Percentiles rank a stretch among this genome's conserved stretches.
phyloP scores from a whole-genome alignment of 2,329 filamentous ascomycete genomes.

The Diplodia scrobiculata region DNA sequence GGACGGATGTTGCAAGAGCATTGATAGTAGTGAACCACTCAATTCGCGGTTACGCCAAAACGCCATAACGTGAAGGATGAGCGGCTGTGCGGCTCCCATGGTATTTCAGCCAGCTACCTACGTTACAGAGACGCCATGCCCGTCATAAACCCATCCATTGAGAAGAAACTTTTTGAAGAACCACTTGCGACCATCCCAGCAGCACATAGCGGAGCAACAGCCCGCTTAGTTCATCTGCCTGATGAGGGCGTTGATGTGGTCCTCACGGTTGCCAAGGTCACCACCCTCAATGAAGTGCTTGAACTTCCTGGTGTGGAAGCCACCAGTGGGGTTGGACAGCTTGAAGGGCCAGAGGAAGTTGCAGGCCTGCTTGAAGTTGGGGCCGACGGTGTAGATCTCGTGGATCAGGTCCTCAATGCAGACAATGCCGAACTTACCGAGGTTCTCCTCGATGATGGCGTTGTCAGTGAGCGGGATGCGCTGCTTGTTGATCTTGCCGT shows the following conservation, averaged over 20 bases:
- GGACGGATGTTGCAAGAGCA: not conserved
- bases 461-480: conserved; percentile 96
- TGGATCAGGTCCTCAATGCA: conserved; percentile 99
- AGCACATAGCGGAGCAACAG: conserved; percentile 25
- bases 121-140: conserved; percentile 30
- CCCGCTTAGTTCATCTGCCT: conserved; percentile 90
- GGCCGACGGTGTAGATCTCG: conserved; percentile 97
- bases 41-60: conserved; percentile 28
- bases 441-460: conserved; percentile 91
- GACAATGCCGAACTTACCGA: conserved; percentile 98
- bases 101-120: conserved; percentile 32
- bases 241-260: conserved; percentile 94
- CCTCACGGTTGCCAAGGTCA: conserved; percentile 98
- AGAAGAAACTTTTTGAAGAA: conserved; percentile 28
- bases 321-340: conserved; percentile 96
- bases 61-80: conserved; percentile 28
- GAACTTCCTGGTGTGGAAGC: conserved; percentile 96
- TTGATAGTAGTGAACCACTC: conserved; percentile 19
- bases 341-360: conserved; percentile 99
- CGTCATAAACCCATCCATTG: conserved; percentile 29
- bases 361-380: conserved; percentile 96
- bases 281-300: conserved; percentile 98
- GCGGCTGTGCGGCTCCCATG: conserved; percentile 30
- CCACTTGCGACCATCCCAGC: conserved; percentile 16
- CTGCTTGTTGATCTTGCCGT: conserved; percentile 99